Conservation (phyloP, 345 rosid species). For the Populus davidiana region DNA sequence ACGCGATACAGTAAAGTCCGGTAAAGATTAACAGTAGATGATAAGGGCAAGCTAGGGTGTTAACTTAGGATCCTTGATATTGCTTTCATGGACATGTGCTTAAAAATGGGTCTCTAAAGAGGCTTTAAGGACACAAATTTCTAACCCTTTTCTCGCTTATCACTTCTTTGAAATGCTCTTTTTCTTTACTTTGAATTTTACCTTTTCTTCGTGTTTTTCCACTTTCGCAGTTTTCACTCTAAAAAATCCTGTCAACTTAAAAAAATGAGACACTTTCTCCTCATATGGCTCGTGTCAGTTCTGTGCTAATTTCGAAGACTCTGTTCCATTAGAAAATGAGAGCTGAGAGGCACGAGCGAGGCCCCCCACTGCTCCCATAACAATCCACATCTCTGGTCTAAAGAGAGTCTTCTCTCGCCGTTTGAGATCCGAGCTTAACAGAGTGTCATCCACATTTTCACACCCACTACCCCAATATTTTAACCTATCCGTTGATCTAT, state of each 20-base stretch:
- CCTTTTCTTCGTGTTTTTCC: slow-evolving; percentile 7
- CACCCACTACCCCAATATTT: slow-evolving; percentile 30
- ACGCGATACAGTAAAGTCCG: not conserved
- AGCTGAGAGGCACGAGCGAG: slow-evolving; percentile 18
- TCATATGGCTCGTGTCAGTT: slow-evolving; percentile 15
- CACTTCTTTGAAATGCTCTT: slow-evolving; percentile 15
- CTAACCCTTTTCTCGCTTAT: slow-evolving; percentile 36
- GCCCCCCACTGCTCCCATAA: not conserved
- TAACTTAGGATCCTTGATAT: slow-evolving; percentile 43
- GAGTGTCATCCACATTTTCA: slow-evolving; percentile 28
- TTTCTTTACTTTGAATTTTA: slow-evolving; percentile 17
- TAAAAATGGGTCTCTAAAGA: slow-evolving; percentile 22
- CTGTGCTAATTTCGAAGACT: slow-evolving; percentile 10
- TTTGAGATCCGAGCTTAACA: slow-evolving; percentile 58
- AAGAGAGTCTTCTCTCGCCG: slow-evolving; percentile 20
- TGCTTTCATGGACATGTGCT: slow-evolving; percentile 24
- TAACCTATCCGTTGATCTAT: slow-evolving; percentile 11
- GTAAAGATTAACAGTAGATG: slow-evolving; percentile 3
- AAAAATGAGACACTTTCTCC: not conserved
- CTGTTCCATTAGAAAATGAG: not conserved
- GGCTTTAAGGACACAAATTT: slow-evolving; percentile 49
- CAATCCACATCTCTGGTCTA: slow-evolving; percentile 21
- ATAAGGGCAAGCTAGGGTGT: not conserved
- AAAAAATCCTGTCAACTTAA: not conserved
- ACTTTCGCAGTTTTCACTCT: slow-evolving; percentile 32